Evolutionary conservation across 2,329 filamentous ascomycete species (phyloP), one percentile per base, ranked within the genome.

Genomic region (Claviceps sp.): DNA sequence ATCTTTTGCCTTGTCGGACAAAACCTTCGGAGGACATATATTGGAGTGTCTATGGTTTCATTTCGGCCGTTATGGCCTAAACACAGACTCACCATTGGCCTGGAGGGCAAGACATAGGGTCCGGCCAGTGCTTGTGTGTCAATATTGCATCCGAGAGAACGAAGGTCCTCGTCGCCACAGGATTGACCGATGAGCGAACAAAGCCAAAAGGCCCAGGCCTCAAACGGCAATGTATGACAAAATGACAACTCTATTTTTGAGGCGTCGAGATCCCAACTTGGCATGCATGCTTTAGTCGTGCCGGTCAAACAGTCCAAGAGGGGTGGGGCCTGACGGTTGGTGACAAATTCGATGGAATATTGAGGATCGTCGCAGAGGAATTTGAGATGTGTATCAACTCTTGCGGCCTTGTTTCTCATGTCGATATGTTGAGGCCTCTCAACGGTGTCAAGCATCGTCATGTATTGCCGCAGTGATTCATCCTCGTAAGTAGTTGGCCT

Each of bases 121-220:
- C 65, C 68, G 1, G 59, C 63, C 4, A 66, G 61, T 4, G 66
- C 61, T 47, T 68, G 67, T 3, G 53, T 53, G 18, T 60, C 51
- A 2, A 58, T 40, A 2, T 47, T 46, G 7, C 61, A 48, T 1
- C 59, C 62, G 0, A 52, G 51, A 9, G 51, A 49, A 16, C 55
- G 55, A 20, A 72, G 55, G 55, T 72, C 70, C 3, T 53, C 48
- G 51, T 72, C 67, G 7, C 60, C 53, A 18, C 59, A 61, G 4
- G 71, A 57, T 46, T 72, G 68, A 1, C 68, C 70, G 9, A 71
- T 61, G 47, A 71, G 62, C 5, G 67, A 63, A 54, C 69, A 69
- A 3, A 71, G 57, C 68, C 70, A 72, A 47, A 72, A 71, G 1
- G 65, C 67, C 67, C 68, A 71, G 1, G 63, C 54, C 52, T 71